phyloP scores from a whole-genome alignment of 345 rosid species.

The Firmiana major region DNA sequence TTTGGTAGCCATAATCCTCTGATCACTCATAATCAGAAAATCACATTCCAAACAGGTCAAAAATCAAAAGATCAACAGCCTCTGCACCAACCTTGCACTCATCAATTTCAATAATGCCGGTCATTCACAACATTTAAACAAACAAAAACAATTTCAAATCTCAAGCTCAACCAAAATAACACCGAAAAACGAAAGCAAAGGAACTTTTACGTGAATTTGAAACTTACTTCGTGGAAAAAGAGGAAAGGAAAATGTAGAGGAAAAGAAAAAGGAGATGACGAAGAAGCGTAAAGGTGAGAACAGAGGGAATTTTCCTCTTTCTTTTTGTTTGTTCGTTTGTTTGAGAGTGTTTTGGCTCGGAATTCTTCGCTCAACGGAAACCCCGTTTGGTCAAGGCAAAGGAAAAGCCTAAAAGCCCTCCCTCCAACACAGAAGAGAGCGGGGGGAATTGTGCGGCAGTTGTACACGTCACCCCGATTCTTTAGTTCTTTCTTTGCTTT shows the following conservation, averaged over 20 bases:
- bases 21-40: slow-evolving; percentile 15
- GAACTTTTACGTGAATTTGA: not conserved
- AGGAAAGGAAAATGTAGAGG: not conserved
- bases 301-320: not conserved
- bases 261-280: not conserved
- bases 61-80: slow-evolving; percentile 1
- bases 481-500: slow-evolving; percentile 4
- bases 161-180: not conserved
- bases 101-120: slow-evolving; percentile 7
- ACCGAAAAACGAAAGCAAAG: not conserved
- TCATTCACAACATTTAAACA: slow-evolving; percentile 1
- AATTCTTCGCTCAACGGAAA: slow-evolving; percentile 28
- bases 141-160: not conserved
- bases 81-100: not conserved
- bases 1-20: slow-evolving; percentile 45
- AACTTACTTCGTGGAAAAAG: slow-evolving; percentile 9
- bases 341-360: not conserved
- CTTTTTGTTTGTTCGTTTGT: not conserved
- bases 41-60: slow-evolving; percentile 21
- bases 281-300: slow-evolving; percentile 19
- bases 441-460: slow-evolving; percentile 17
- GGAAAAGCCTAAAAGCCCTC: slow-evolving; percentile 19
- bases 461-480: slow-evolving; percentile 50
- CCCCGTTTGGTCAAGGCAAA: slow-evolving; percentile 32
- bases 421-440: slow-evolving; percentile 6